Conservation (phyloP, 163 green algal genomes). For the Smithsoniella earleae region DNA sequence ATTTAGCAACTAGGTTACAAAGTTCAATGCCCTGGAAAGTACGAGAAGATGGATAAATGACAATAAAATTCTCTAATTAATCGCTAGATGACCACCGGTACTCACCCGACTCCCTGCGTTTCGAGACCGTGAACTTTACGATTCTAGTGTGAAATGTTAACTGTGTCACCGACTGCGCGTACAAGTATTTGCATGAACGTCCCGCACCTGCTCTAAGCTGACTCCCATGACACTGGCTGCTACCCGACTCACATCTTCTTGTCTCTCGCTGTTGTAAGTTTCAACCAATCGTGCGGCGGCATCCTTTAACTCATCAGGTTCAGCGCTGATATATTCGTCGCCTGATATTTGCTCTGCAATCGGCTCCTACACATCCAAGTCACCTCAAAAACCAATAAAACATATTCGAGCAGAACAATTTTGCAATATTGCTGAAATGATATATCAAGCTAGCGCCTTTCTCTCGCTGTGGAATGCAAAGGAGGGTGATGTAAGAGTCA, state of each 20-base stretch:
- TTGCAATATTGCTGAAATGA: no score
- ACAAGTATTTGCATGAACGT: background rate
- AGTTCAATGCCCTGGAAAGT: no score
- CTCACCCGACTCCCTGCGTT: no score
- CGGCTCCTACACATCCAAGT: slow-evolving; percentile 30
- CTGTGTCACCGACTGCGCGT: no score
- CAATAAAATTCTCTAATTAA: background rate
- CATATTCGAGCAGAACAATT: no score
- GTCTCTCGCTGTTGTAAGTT: slow-evolving; percentile 44
- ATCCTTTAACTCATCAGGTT: slow-evolving; percentile 48
- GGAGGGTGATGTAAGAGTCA: slow-evolving; percentile 37
- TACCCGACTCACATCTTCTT: background rate
- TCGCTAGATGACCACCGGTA: background rate
- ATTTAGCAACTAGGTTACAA: no score
- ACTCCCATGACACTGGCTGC: background rate
- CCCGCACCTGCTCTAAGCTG: background rate
- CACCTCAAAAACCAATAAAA: no score
- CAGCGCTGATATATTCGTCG: slow-evolving; percentile 38
- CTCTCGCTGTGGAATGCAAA: slow-evolving; percentile 14
- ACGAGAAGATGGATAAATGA: background rate
- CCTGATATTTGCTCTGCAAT: slow-evolving; percentile 36
- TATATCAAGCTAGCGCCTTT: background rate
- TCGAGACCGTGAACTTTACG: no score
- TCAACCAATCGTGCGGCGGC: slow-evolving; percentile 43
- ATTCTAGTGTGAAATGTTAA: no score